Percentiles rank a stretch among this genome's conserved stretches.
phyloP scores from a whole-genome alignment of 2,329 filamentous ascomycete species.

The Ceratocystis colombiana region DNA sequence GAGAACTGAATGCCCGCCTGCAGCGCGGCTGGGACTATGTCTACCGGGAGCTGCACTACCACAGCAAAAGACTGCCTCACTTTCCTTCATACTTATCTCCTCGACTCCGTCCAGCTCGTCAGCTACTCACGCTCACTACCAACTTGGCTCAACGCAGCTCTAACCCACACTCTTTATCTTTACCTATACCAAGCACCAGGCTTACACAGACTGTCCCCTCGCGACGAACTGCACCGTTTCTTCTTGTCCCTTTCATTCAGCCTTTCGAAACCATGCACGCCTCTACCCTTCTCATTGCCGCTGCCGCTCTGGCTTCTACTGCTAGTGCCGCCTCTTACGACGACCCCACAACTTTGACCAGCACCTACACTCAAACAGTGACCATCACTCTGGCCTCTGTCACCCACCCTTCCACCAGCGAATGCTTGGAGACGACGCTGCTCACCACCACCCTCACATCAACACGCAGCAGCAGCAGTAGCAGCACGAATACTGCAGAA shows the following conservation, averaged over 20 bases:
- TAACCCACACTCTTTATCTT: not conserved
- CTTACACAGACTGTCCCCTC: no score
- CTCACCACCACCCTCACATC: conserved; percentile 8
- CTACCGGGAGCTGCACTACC: not conserved
- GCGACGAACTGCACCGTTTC: not conserved
- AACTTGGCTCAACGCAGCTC: not conserved
- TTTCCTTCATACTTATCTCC: not conserved
- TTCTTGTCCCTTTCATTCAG: not conserved
- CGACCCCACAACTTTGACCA: conserved; percentile 18
- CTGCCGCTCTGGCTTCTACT: conserved; percentile 2
- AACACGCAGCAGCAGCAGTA: not conserved
- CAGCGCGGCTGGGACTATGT: not conserved
- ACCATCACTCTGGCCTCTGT: conserved; percentile 14
- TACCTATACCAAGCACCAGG: no score
- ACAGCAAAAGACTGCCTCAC: not conserved
- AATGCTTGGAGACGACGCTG: conserved; percentile 10
- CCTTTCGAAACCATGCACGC: conserved; percentile 13
- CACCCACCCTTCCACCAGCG: not conserved
- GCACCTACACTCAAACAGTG: conserved; percentile 15
- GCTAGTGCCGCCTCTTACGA: not conserved
- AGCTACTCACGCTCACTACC: not conserved
- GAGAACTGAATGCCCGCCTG: not conserved
- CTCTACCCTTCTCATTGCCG: not conserved
- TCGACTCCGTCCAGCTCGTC: not conserved
- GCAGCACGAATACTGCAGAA: not conserved